Base-by-base conservation (phyloP, 2,329 filamentous ascomycete species). In the Xylaria multiplex region DNA sequence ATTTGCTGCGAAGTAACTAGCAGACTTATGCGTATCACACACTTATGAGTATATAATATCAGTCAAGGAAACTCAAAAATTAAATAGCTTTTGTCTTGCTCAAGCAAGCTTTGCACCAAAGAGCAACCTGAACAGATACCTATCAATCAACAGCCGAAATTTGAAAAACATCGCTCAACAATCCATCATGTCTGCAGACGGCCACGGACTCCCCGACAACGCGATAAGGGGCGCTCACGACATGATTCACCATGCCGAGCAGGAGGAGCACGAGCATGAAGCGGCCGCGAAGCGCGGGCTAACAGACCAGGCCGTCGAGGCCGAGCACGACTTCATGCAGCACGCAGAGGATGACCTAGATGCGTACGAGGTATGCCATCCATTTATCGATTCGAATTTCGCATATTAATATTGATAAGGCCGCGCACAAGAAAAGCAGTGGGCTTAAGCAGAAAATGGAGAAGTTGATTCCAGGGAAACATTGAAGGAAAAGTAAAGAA, bases 181-280 rank as follows among this genome's bases (percentile, higher is more conserved):
- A 22, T n/a, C 22, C 72, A 74, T 65, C 70, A 75, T 75, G 74
- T 70, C 74, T 48, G 66, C 68, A 53, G 68, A 71, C 65, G 69
- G 65, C 13, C 74, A 75, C 69, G 74, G 74, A 67, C 64, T 76
- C 16, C 66, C 74, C 3, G 74, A 76, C 54, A 59, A 62, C 19
- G 70, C 74, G 13, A 62, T 75, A 52, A 37, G 45, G 13, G 66
- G 58, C 6, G 74, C 73, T 24, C 72, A 75, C 69, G 72, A 75
- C 65, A 72, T 76, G 68, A 75, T 76, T n/a, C 74, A 75, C 49
- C 74, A 75, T 65, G 74, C 73, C 55, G 74, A 76, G 57, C 73
- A 75, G 59, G 74, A 76, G 60, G 74, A 76, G 48, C 74, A 75
- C 55, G 74, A 76, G 68, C 68, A 75, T 43, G 73, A 75, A 59